phyloP scores from a whole-genome alignment of 2,329 filamentous ascomycete genomes.

The Monosporascus sp. region DNA sequence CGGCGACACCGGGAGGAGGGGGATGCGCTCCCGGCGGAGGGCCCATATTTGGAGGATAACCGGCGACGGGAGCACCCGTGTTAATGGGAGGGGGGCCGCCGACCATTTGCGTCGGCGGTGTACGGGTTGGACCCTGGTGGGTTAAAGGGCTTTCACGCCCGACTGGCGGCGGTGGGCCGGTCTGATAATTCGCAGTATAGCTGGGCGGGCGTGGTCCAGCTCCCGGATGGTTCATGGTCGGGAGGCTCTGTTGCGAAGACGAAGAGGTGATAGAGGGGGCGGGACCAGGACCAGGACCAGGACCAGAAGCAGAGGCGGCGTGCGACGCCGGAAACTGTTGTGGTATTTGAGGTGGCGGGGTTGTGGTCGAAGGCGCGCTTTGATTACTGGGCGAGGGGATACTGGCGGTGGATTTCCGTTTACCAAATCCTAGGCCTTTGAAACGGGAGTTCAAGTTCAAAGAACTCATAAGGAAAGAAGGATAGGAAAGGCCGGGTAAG shows the following conservation, averaged over 20 bases:
- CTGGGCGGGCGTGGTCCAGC: conserved; percentile 58
- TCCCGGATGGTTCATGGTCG: conserved; percentile 59
- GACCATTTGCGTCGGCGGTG: conserved; percentile 55
- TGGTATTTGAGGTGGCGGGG: conserved; percentile 46
- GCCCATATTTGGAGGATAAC: conserved; percentile 54
- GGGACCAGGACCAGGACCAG: conserved; percentile 29
- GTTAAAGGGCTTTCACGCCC: conserved; percentile 51
- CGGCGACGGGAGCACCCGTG: conserved; percentile 53
- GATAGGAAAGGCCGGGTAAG: conserved; percentile 2
- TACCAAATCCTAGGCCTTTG: conserved; percentile 76
- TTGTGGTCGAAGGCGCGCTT: conserved; percentile 28
- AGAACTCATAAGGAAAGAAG: conserved; percentile 60
- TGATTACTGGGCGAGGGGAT: conserved; percentile 44
- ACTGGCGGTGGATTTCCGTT: conserved; percentile 66
- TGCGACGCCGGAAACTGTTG: conserved; percentile 39
- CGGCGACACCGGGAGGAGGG: conserved; percentile 36
- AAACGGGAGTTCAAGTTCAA: conserved; percentile 78
- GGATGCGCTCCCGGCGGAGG: conserved; percentile 32
- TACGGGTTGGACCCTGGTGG: conserved; percentile 44
- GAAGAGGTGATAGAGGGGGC: conserved; percentile 42
- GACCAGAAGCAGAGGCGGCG: conserved; percentile 22
- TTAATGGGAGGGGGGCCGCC: conserved; percentile 64
- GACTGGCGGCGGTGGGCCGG: conserved; percentile 39
- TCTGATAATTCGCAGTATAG: conserved; percentile 53
- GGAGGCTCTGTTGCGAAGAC: conserved; percentile 44